Evolutionary conservation across 2,329 filamentous ascomycete species (phyloP), one percentile per base, ranked within the genome.

Genomic region (Xylariaceae sp.): DNA sequence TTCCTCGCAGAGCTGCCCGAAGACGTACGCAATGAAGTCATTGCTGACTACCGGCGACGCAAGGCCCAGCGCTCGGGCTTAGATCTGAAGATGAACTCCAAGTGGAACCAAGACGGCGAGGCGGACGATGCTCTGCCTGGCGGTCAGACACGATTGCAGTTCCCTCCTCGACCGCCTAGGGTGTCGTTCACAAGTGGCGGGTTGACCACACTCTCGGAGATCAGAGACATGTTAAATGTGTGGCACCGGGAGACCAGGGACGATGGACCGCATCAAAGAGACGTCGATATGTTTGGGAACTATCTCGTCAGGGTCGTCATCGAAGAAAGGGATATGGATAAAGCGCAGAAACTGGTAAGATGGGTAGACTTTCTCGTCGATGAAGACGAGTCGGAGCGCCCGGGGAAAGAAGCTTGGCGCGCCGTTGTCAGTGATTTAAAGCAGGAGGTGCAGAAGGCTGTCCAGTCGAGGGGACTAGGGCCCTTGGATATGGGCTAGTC

Each of bases 1-100:
- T 93, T 97, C 67, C 85, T 98, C 2, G 86, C 88, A 1, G 92
- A 92, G 14, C 79, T 98, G 1, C 94, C 94, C 0, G 87, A 90
- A 63, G 91, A 96, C 43, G 83, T 96, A 43, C 86, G 90, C 11
- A 79, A 77, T 14, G 93, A 98, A 73, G 82, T 98, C 6, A 74
- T 96, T 2, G 87, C 85, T 17, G 90, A 96, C 66, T 87, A 93
- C 68, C 82, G 81, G 29, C 83, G 82, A 17, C 84, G 81, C n/a
- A 77, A 88, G 17, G 84, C 85, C 9, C 82, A 85, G 33, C 79
- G 76, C 16, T 77, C 82, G 1, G 80, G 78, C 0, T 72, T 86
- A n/a, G 77, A 76, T 47, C 58, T 82, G 16, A 73, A 79, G 63
- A 71, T 49, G 59, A 59, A 49, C 36, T 24, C 44, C 53, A 65